Evolutionary conservation across 1,139 yeast species (phyloP), one percentile per base, ranked within the genome.

Genomic region (Suhomyces terraborum): DNA sequence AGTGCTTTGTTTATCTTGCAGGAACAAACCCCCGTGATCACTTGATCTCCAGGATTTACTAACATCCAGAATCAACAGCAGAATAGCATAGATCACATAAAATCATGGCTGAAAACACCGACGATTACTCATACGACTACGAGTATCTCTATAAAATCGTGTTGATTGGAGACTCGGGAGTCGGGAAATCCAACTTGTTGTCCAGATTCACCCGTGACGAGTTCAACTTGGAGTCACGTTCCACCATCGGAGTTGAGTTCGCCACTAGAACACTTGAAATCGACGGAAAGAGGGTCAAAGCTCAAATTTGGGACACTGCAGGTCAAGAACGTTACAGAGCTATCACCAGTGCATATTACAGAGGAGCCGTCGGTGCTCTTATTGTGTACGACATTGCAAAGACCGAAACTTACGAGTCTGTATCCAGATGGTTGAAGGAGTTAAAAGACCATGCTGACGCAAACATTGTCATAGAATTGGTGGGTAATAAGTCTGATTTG

Each of bases 291-390:
- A 78, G 95, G 60, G 89, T 94, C 59, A 93, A 93, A 67, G 97
- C 98, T 7, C 98, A 94, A 66, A 89, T 93, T 59, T 93, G 98
- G 98, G 98, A 93, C 65, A 93, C 98, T 21, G 98, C 98, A 2
- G 98, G 98, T 46, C 98, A 93, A 72, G 98, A 93, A 67, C 81
- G 98, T 62, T 93, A 93, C 72, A 81, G 98, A 57, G 98, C 98
- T 39, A 93, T 93, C 60, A 94, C 98, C 29, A 84, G 95, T 47
- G 98, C 98, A 10, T 93, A 93, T 70, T 93, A 93, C 65, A 79
- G 98, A 61, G 98, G 98, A 35, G 98, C 98, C 0, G 96, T 91
- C 38, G 98, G 98, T 40, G 98, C 98, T 2, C 75, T 93, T 55
- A 84, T 93, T 48, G 96, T 93, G 51, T 93, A 93, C 67, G 98